Evolutionary conservation across 2,329 filamentous ascomycete genomes (phyloP).

Genomic region (Penicillium sp.): DNA sequence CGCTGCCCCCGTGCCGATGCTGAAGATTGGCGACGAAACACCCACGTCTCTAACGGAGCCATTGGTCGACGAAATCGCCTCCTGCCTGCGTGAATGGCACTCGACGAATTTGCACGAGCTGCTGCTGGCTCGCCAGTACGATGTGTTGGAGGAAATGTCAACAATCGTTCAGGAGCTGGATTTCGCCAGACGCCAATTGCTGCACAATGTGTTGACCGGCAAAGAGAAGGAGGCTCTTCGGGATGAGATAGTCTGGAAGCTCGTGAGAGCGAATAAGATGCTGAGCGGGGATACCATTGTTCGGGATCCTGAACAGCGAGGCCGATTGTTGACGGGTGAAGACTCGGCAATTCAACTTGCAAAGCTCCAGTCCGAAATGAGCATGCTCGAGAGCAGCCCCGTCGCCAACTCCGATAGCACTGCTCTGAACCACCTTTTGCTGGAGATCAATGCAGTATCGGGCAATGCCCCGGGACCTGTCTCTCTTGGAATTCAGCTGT

Average conservation of each 20-base stretch:
- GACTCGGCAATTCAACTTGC: slow-evolving; percentile 93
- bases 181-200: slow-evolving; percentile 80
- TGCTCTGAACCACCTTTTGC: slow-evolving; percentile 75
- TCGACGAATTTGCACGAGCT: slow-evolving; percentile 94
- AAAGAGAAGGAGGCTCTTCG: slow-evolving; percentile 80
- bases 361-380: slow-evolving; percentile 93
- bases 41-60: slow-evolving; percentile 87
- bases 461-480: slow-evolving; percentile 76
- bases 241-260: slow-evolving; percentile 91
- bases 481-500: slow-evolving; percentile 76
- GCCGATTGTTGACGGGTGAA: slow-evolving; percentile 84
- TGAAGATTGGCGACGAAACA: slow-evolving; percentile 97
- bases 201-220: slow-evolving; percentile 89
- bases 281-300: slow-evolving; percentile 94
- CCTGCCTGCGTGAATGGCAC: slow-evolving; percentile 96
- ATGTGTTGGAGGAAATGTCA: slow-evolving; percentile 77
- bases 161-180: slow-evolving; percentile 81
- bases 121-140: slow-evolving; percentile 80
- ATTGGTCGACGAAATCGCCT: slow-evolving; percentile 95
- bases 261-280: slow-evolving; percentile 92
- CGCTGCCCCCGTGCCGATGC: slow-evolving; percentile 90
- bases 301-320: slow-evolving; percentile 79
- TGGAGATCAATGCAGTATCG: slow-evolving; percentile 82
- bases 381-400: slow-evolving; percentile 82
- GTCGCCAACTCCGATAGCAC: slow-evolving; percentile 67